Base-by-base conservation (phyloP, 2,329 filamentous ascomycete species). In the Magnaporthiopsis incrustans region DNA sequence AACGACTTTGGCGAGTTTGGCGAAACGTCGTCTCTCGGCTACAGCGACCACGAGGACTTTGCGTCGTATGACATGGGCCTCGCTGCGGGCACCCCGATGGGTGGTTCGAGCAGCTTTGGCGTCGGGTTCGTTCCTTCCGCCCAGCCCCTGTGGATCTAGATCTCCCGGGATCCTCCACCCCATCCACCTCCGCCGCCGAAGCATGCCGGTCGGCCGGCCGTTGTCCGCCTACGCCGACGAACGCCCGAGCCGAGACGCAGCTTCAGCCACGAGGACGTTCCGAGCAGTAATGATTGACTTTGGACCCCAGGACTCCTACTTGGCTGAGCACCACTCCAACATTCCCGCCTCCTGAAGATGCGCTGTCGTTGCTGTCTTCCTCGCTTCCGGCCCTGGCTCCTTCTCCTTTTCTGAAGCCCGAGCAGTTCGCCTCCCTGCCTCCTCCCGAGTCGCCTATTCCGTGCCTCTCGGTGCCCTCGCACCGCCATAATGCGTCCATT, bases 111-210 rank as follows among this genome's bases (percentile, higher is more conserved):
- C 75, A 77, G 79, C 73, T 80, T 77, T 77, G 78, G 79, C 74
- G 75, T 79, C 78, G 83, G 83, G 83, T 86, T 85, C 81, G 83
- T 86, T 77, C 79, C 81, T 84, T 83, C 83, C 81, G 79, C 82
- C 77, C 82, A 85, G 78, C 77, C 82, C 75, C 78, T 85, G 78
- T 85, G 82, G 83, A 84, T 81, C 77, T 85, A 83, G 77, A 71
- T 77, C 74, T 75, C 71, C 72, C 77, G 75, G 74, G 71, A 71
- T 69, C 72, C 73, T 72, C 73, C 72, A 72, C 74, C 70, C 65
- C 32, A 32, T 25, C 26, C n/a, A 22, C 35, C 53, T 22, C 50
- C 50, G 35, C 50, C 50, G 35, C 50, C 38, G 60, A 53, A 53
- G 15, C 22, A 56, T 27, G 60, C 60, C 60, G 25, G 18, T 57